Evolutionary conservation across 129 eudicot genomes (phyloP).

Genomic region (Rutidosis leptorrhynchoides): DNA sequence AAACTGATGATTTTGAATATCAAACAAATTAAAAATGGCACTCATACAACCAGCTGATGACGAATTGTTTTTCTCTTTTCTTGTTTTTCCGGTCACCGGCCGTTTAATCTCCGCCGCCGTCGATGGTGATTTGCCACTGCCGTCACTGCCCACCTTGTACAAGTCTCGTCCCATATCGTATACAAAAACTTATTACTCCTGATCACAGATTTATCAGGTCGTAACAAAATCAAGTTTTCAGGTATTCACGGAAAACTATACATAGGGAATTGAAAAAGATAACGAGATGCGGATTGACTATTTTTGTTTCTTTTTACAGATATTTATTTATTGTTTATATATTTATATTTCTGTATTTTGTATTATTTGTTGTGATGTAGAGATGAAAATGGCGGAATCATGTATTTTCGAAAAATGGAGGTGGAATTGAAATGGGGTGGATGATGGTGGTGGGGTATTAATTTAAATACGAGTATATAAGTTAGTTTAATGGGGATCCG

Average conservation of each 20-base stretch:
- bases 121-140: background rate
- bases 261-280: slow-evolving; percentile 17
- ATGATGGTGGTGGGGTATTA: slow-evolving; percentile 14
- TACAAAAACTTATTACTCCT: background rate
- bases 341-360: too few species aligned
- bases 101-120: background rate
- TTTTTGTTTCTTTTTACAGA: too few species aligned
- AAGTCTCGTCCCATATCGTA: slow-evolving; percentile 56
- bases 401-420: slow-evolving; percentile 22
- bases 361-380: too few species aligned
- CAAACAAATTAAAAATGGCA: slow-evolving; percentile 65
- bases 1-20: slow-evolving; percentile 42
- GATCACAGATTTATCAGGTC: background rate
- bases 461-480: slow-evolving; percentile 20
- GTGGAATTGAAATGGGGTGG: background rate
- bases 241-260: slow-evolving; percentile 25
- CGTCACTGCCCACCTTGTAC: slow-evolving; percentile 29
- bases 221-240: too few species aligned
- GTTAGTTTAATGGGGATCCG: slow-evolving; percentile 40
- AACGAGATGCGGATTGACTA: background rate
- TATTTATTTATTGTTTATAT: too few species aligned
- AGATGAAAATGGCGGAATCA: background rate
- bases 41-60: slow-evolving; percentile 74
- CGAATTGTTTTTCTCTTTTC: slow-evolving; percentile 25
- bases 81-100: slow-evolving; percentile 24